phyloP scores from a whole-genome alignment of 768 basidiomycete genomes.

The Auricularia sp. region DNA sequence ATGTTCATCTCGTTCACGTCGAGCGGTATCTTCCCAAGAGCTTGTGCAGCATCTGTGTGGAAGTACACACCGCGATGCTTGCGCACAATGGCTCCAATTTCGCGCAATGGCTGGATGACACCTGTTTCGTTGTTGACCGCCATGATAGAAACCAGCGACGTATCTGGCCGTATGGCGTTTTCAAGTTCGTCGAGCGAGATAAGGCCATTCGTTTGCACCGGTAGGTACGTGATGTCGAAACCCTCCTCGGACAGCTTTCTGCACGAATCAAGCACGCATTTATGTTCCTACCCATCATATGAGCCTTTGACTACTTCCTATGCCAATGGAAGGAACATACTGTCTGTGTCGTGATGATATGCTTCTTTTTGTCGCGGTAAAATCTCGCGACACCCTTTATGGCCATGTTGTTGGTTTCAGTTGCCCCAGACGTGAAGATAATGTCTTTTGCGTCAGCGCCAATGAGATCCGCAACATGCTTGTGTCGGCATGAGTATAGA shows the following conservation, averaged over 20 bases:
- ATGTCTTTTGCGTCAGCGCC: slow-evolving; percentile 94
- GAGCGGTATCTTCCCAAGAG: slow-evolving; percentile 79
- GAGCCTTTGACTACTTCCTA: too few relatives aligned
- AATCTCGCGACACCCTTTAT: slow-evolving; percentile 96
- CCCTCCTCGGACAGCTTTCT: slow-evolving; percentile 92
- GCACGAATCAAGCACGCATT: slow-evolving; percentile 97
- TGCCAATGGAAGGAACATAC: slow-evolving; percentile 32
- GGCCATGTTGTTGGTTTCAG: slow-evolving; percentile 94
- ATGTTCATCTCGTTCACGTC: slow-evolving; percentile 94
- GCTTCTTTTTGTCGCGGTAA: slow-evolving; percentile 84
- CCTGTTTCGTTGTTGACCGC: slow-evolving; percentile 99
- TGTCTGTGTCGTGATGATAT: slow-evolving; percentile 91
- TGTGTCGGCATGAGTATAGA: slow-evolving; percentile 1
- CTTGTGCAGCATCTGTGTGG: slow-evolving; percentile 97
- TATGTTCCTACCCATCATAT: slow-evolving; percentile 67
- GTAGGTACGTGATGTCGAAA: slow-evolving; percentile 96
- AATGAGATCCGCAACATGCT: slow-evolving; percentile 88
- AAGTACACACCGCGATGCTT: slow-evolving; percentile 87
- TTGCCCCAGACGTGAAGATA: slow-evolving; percentile 95
- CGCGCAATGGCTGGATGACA: slow-evolving; percentile 92
- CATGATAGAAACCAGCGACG: slow-evolving; percentile 95
- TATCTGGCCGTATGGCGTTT: slow-evolving; percentile 82
- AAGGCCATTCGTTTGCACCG: slow-evolving; percentile 78
- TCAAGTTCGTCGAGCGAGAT: slow-evolving; percentile 72
- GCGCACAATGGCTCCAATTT: slow-evolving; percentile 79